These are phyloP conservation scores for Aegilops sharonensis DNA, from an alignment of 176 grass and related monocot species.

Conservation along the genomic window DNA sequence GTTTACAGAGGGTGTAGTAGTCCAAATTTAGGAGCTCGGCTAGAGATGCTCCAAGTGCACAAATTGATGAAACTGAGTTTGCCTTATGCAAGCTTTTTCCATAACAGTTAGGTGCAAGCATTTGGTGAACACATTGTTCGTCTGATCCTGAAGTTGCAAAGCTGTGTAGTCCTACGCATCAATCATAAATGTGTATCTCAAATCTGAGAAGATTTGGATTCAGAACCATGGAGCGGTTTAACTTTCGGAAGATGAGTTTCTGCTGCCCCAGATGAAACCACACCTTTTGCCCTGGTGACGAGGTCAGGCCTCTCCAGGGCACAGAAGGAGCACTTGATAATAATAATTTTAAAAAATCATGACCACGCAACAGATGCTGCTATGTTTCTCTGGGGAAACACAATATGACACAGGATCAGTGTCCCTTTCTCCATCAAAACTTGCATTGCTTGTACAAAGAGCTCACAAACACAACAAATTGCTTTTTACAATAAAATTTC, in stretches of 20 bases:
- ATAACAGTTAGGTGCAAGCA: not conserved
- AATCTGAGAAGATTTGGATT: not conserved
- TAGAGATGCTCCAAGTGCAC: no score
- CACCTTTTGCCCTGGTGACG: not conserved
- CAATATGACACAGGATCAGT: not conserved
- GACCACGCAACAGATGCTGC: not conserved
- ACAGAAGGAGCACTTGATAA: not conserved
- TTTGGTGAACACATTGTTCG: no score
- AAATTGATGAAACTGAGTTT: not conserved
- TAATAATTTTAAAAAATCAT: not conserved
- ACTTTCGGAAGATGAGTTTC: not conserved
- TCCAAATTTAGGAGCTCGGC: no score
- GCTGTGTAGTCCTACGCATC: not conserved
- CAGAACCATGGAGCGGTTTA: not conserved
- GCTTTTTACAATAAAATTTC: constrained; percentile 40
- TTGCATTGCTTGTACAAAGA: constrained; percentile 51
- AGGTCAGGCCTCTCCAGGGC: not conserved
- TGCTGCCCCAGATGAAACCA: not conserved
- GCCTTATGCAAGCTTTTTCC: not conserved
- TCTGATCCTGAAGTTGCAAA: no score
- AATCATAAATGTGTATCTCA: not conserved
- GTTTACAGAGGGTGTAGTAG: no score
- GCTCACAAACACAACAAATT: constrained; percentile 44
- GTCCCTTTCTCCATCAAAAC: constrained; percentile 36
- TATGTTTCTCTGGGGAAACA: not conserved